phyloP scores from a whole-genome alignment of 805 yeast genomes.

The Metschnikowia bowlesiae region DNA sequence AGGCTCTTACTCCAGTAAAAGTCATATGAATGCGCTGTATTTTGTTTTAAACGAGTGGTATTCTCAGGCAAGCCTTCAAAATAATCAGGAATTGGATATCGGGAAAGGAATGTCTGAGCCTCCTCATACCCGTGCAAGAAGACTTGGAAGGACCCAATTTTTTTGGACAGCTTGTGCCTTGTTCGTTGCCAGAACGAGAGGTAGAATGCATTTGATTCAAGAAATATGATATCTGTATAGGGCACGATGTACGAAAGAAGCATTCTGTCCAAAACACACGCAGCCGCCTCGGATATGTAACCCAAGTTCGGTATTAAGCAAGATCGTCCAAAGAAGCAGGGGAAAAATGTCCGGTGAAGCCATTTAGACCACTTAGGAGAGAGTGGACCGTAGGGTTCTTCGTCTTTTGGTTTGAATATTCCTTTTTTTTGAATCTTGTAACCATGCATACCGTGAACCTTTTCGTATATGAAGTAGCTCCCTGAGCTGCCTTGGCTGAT shows the following conservation, averaged over 20 bases:
- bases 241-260: slow-evolving; percentile 61
- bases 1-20: slow-evolving; percentile 53
- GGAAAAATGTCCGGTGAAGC: slow-evolving; percentile 70
- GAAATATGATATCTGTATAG: slow-evolving; percentile 52
- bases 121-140: slow-evolving; percentile 55
- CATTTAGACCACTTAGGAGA: slow-evolving; percentile 80
- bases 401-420: slow-evolving; percentile 74
- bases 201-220: slow-evolving; percentile 49
- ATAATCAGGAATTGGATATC: slow-evolving; percentile 51
- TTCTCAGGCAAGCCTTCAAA: slow-evolving; percentile 11
- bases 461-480: slow-evolving; percentile 49
- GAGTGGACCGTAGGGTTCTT: slow-evolving; percentile 74
- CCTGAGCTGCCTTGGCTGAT: slow-evolving; percentile 69
- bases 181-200: slow-evolving; percentile 47
- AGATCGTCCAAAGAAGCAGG: slow-evolving; percentile 71
- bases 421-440: slow-evolving; percentile 37
- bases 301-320: slow-evolving; percentile 72
- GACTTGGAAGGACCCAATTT: slow-evolving; percentile 65
- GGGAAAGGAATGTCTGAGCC: slow-evolving; percentile 55
- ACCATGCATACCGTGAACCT: slow-evolving; percentile 5
- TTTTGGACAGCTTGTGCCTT: slow-evolving; percentile 20
- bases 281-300: slow-evolving; percentile 68
- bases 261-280: slow-evolving; percentile 59
- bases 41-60: background rate
- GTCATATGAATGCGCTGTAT: background rate